Percentiles rank a stretch among this genome's conserved stretches.
Conservation (phyloP, 352 stramenopile genomes). For the Pelagophyceae sp. region DNA sequence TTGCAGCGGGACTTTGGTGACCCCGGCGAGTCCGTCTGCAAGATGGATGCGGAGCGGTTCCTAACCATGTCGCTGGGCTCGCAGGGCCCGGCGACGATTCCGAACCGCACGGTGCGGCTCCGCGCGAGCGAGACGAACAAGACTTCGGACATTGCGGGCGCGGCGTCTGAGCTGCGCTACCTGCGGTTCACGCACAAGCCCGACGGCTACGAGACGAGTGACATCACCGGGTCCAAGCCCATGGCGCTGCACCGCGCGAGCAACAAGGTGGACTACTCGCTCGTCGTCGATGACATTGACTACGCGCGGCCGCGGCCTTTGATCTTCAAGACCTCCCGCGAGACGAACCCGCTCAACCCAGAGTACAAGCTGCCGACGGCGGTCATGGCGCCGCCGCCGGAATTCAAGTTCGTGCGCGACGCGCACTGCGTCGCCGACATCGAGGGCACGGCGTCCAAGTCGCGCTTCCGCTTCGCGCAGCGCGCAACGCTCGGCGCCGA, state of each 20-base stretch:
- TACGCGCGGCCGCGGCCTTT: conserved; percentile 22
- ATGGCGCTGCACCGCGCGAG: conserved; percentile 15
- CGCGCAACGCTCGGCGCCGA: conserved; percentile 34
- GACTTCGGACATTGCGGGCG: conserved; percentile 32
- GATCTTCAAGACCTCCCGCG: conserved; percentile 13
- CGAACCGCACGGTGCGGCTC: conserved; percentile 11
- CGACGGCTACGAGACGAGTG: conserved; percentile 13
- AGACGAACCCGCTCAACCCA: conserved; percentile 43
- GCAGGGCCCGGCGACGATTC: conserved; percentile 19
- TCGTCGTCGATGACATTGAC: conserved; percentile 29
- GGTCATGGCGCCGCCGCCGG: conserved; percentile 19
- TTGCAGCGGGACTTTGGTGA: no score
- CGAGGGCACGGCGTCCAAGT: conserved; percentile 36
- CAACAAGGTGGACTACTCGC: conserved; percentile 22
- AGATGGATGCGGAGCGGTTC: conserved; percentile 6
- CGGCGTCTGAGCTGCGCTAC: conserved; percentile 16
- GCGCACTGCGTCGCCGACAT: conserved; percentile 43
- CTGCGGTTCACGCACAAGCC: neutral
- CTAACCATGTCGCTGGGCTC: conserved; percentile 23
- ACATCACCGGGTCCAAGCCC: conserved; percentile 19
- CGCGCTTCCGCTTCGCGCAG: conserved; percentile 29
- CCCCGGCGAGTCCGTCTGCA: no score
- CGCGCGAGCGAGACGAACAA: conserved; percentile 23
- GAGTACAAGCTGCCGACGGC: conserved; percentile 42
- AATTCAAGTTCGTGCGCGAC: conserved; percentile 40